Percentiles rank a stretch among this genome's conserved stretches.
Evolutionary conservation across 768 basidiomycete genomes (phyloP).

Genomic region (Phlebiopsis gigantea): DNA sequence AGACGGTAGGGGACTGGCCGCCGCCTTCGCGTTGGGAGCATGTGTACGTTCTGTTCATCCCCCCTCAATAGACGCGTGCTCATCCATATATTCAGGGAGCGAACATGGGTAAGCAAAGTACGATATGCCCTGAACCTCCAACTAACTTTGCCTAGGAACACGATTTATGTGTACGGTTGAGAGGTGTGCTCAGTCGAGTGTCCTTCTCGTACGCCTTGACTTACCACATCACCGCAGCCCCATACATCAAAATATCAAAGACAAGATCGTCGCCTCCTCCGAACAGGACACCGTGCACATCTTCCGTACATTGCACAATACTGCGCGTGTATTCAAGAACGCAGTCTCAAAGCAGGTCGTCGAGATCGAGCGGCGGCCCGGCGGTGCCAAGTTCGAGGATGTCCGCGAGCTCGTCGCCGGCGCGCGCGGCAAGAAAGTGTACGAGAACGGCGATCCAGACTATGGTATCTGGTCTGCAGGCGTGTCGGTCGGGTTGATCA

Average conservation of each 20-base stretch:
- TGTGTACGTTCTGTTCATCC: constrained; percentile 43
- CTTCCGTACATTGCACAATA: constrained; percentile 82
- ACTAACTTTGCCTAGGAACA: no score
- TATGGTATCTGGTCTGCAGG: constrained; percentile 84
- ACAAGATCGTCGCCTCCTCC: constrained; percentile 77
- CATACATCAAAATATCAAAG: constrained; percentile 87
- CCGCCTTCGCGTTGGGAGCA: constrained; percentile 78
- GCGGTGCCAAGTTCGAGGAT: constrained; percentile 86
- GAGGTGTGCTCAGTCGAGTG: constrained; percentile 34
- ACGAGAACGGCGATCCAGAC: constrained; percentile 80
- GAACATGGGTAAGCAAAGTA: constrained; percentile 65
- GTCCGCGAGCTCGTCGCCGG: constrained; percentile 73
- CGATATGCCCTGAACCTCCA: neutral
- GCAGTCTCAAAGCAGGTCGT: constrained; percentile 81
- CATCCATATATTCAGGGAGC: constrained; percentile 50
- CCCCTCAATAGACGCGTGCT: neutral
- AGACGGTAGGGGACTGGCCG: constrained; percentile 78
- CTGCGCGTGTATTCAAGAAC: constrained; percentile 85
- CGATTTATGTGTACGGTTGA: constrained; percentile 92
- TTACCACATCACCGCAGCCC: constrained; percentile 39
- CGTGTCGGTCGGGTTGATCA: constrained; percentile 62
- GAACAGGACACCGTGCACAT: constrained; percentile 88
- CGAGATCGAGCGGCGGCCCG: constrained; percentile 70
- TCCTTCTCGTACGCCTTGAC: no score
- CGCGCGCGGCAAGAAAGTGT: constrained; percentile 64